Conservation (phyloP, 805 yeast genomes). For the Ogataea angusta region DNA sequence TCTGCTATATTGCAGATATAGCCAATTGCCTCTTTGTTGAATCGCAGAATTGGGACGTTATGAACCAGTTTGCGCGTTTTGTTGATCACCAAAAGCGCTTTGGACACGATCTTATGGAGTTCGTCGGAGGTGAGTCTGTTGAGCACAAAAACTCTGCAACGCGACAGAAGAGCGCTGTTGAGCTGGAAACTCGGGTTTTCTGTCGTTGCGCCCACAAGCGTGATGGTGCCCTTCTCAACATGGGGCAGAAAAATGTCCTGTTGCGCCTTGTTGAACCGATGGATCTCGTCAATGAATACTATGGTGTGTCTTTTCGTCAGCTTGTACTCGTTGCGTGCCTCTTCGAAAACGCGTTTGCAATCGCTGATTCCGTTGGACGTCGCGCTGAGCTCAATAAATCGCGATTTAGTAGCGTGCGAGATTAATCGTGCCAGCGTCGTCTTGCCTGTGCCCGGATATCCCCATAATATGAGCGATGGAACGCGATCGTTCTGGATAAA, state of each 20-base stretch:
- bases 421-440: constrained; percentile 67
- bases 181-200: constrained; percentile 88
- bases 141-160: constrained; percentile 79
- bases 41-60: constrained; percentile 46
- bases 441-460: constrained; percentile 96
- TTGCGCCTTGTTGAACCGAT: constrained; percentile 78
- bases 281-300: constrained; percentile 89
- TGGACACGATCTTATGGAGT: constrained; percentile 46
- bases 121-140: constrained; percentile 50
- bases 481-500: constrained; percentile 61
- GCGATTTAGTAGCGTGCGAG: constrained; percentile 49
- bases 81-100: constrained; percentile 60
- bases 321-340: constrained; percentile 42
- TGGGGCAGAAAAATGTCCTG: constrained; percentile 85
- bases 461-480: constrained; percentile 90
- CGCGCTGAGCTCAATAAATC: constrained; percentile 81
- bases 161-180: constrained; percentile 75
- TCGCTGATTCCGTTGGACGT: constrained; percentile 69
- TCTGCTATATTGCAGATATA: constrained; percentile 71
- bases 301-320: constrained; percentile 56
- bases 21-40: constrained; percentile 56
- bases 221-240: constrained; percentile 79
- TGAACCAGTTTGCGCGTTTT: constrained; percentile 53
- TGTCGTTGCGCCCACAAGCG: constrained; percentile 93
- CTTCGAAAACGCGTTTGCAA: constrained; percentile 57